Percentiles rank a stretch among this genome's conserved stretches.
Conservation (phyloP, 768 basidiomycete species). For the Lactarius pseudohatsudake region DNA sequence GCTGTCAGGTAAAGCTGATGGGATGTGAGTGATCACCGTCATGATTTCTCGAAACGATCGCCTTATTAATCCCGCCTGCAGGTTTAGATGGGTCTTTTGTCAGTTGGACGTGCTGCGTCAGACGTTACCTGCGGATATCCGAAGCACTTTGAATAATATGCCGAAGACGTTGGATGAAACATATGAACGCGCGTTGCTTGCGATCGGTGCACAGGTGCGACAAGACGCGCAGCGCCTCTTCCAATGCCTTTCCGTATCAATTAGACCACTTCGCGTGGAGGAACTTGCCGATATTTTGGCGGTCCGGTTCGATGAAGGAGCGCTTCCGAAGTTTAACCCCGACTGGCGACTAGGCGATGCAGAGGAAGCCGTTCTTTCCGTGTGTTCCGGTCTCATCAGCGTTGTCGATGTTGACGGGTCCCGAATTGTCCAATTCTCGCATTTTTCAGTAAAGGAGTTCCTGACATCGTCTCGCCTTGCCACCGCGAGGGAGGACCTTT, state of each 20-base stretch:
- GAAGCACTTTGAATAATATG: not conserved
- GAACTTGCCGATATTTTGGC: slow-evolving; percentile 14
- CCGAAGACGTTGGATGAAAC: slow-evolving; percentile 11
- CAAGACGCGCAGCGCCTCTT: slow-evolving; percentile 7
- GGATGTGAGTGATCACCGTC: not conserved
- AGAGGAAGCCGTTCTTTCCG: not conserved
- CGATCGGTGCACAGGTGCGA: not conserved
- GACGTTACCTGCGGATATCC: not conserved
- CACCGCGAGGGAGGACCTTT: not conserved
- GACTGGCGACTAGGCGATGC: slow-evolving; percentile 17
- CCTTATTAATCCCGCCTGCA: not conserved
- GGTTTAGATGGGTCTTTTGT: slow-evolving; percentile 13
- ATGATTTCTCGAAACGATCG: fast-evolving
- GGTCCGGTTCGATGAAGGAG: not conserved
- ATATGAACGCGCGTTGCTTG: not conserved
- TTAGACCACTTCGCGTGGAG: slow-evolving; percentile 5
- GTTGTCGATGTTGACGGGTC: not conserved
- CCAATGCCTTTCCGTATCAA: slow-evolving; percentile 4
- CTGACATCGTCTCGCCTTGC: slow-evolving; percentile 1
- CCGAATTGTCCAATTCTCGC: slow-evolving; percentile 7
- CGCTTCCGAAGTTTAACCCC: not conserved
- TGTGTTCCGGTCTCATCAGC: slow-evolving; percentile 6
- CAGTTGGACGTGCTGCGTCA: not conserved
- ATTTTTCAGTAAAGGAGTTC: slow-evolving; percentile 19
- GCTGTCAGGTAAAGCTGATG: not conserved